Evolutionary conservation across 345 rosid genomes (phyloP).

Genomic region (Erucastrum elatum): DNA sequence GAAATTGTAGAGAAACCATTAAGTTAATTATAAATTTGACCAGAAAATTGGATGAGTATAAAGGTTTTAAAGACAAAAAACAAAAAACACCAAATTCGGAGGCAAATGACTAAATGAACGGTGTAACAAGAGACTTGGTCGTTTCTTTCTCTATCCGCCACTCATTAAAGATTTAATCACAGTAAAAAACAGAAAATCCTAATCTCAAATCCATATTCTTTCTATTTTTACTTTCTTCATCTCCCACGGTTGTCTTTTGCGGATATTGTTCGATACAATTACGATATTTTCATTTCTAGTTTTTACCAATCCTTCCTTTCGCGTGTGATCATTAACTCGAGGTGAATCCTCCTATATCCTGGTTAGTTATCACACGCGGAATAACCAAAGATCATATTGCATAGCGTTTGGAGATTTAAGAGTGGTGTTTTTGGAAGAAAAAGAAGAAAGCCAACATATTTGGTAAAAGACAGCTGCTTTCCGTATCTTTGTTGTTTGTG

Average conservation of each 20-base stretch:
- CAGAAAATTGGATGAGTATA: background rate
- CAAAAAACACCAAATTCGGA: background rate
- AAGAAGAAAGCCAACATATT: background rate
- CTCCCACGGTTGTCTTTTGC: background rate
- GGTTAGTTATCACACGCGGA: conserved; percentile 39
- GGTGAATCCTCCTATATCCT: background rate
- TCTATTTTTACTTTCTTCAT: conserved; percentile 15
- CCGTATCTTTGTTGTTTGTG: background rate
- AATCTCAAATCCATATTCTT: conserved; percentile 1
- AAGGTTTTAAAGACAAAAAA: background rate
- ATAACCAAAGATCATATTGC: background rate
- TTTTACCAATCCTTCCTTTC: conserved; percentile 7
- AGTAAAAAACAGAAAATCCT: conserved; percentile 28
- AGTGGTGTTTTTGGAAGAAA: background rate
- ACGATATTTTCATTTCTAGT: background rate
- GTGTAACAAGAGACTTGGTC: conserved; percentile 34
- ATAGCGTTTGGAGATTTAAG: background rate
- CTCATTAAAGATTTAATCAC: conserved; percentile 23
- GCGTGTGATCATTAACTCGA: conserved; percentile 41
- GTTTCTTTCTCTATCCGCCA: conserved; percentile 16
- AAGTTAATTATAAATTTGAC: background rate
- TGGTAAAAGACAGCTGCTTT: conserved; percentile 18
- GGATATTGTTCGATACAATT: conserved; percentile 6
- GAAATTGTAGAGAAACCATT: background rate
- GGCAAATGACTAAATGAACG: conserved; percentile 31